Conservation (phyloP, 805 yeast genomes). For the Kodamaea nitidulidarum region DNA sequence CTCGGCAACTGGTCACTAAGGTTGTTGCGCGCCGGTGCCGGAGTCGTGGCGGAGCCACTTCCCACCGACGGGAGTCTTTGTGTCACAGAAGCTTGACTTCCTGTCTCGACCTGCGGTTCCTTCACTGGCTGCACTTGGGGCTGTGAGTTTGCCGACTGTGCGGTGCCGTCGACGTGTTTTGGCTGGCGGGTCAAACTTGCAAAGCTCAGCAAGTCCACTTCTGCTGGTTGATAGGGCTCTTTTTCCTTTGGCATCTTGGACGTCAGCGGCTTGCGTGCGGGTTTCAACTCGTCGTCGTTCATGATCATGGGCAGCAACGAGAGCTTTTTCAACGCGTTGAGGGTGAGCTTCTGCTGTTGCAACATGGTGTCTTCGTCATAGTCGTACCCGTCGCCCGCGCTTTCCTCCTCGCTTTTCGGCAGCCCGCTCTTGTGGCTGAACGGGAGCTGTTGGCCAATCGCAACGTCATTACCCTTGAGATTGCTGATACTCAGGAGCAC, state of each 20-base stretch:
- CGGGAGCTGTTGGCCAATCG: slow-evolving; percentile 41
- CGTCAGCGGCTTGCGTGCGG: slow-evolving; percentile 4
- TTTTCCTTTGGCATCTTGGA: slow-evolving; percentile 4
- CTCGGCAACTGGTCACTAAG: slow-evolving; percentile 4
- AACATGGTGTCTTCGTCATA: slow-evolving; percentile 33
- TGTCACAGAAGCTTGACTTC: neutral
- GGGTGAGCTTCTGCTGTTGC: slow-evolving; percentile 40
- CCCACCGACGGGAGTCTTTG: slow-evolving; percentile 1
- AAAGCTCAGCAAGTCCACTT: slow-evolving; percentile 42
- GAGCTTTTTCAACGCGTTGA: slow-evolving; percentile 41
- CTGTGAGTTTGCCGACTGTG: too few relatives aligned
- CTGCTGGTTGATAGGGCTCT: slow-evolving; percentile 44
- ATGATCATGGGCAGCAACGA: slow-evolving; percentile 40
- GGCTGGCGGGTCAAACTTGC: slow-evolving; percentile 44
- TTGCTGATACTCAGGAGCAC: slow-evolving; percentile 36
- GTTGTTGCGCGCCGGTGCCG: slow-evolving; percentile 9
- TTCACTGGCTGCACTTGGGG: too few relatives aligned
- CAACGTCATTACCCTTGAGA: slow-evolving; percentile 26
- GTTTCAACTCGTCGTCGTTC: slow-evolving; percentile 19
- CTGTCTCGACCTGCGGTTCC: too few relatives aligned
- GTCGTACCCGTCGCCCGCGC: slow-evolving; percentile 17
- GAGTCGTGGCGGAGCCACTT: slow-evolving; percentile 6
- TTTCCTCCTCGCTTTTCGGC: slow-evolving; percentile 4
- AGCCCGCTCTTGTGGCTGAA: slow-evolving; percentile 23
- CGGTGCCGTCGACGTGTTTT: slow-evolving; percentile 15